Conservation (phyloP, 2,329 filamentous ascomycete genomes). For the Hansfordia pulvinata region DNA sequence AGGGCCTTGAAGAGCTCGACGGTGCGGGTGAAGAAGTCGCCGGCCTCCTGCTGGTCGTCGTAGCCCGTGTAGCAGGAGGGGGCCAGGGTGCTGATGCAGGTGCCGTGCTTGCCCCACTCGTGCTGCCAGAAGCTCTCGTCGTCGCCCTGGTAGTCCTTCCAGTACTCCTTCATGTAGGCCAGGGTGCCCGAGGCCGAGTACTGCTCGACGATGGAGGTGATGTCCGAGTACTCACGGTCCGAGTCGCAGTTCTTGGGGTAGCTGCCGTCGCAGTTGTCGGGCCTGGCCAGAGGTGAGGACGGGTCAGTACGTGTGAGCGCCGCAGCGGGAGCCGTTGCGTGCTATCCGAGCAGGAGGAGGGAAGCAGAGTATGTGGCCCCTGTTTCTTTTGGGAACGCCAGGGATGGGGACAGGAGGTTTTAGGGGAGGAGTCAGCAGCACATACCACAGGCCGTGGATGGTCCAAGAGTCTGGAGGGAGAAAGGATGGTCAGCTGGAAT, state of each 20-base stretch:
- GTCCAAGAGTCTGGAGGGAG: slow-evolving; percentile 62
- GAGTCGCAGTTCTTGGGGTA: slow-evolving; percentile 55
- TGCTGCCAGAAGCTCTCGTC: slow-evolving; percentile 59
- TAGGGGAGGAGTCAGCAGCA: background rate
- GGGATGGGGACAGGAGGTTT: too few relatives aligned
- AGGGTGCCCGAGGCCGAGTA: slow-evolving; percentile 34
- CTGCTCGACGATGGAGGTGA: slow-evolving; percentile 42
- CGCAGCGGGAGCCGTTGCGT: too few relatives aligned
- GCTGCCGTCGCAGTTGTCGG: slow-evolving; percentile 55
- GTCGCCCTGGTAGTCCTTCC: slow-evolving; percentile 54
- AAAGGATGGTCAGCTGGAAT: too few relatives aligned
- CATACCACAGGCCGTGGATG: slow-evolving; percentile 49
- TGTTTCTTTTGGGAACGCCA: too few relatives aligned
- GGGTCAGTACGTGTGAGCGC: too few relatives aligned
- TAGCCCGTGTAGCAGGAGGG: slow-evolving; percentile 53
- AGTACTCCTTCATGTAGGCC: slow-evolving; percentile 55
- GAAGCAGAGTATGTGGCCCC: too few relatives aligned
- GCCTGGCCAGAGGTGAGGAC: too few relatives aligned
- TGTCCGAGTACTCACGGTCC: slow-evolving; percentile 48
- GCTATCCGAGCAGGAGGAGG: too few relatives aligned
- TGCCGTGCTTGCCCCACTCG: slow-evolving; percentile 64
- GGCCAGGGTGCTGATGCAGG: slow-evolving; percentile 57
- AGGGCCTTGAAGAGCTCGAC: slow-evolving; percentile 53
- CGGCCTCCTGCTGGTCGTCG: slow-evolving; percentile 46
- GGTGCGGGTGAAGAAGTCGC: slow-evolving; percentile 54